These are phyloP conservation scores for Debaryomyces prosopidis DNA, from an alignment of 805 yeast species.

Conservation along the genomic window DNA sequence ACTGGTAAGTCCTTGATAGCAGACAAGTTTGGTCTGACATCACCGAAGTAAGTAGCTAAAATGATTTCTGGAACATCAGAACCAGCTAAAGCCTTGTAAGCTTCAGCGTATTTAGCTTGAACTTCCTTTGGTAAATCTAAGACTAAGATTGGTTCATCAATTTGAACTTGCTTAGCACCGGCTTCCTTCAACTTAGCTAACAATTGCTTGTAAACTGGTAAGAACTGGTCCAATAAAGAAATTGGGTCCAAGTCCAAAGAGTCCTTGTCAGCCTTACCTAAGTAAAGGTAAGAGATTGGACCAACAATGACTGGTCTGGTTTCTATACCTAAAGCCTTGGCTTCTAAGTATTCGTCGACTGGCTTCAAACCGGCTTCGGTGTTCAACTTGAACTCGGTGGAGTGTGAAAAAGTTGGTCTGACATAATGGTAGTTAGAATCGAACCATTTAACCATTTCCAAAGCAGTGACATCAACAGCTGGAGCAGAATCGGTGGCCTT, in stretches of 20 bases:
- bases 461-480: conserved; percentile 97
- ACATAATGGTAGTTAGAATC: conserved; percentile 99
- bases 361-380: conserved; percentile 77
- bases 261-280: conserved; percentile 99
- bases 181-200: conserved; percentile 85
- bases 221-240: conserved; percentile 79
- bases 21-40: conserved; percentile 92
- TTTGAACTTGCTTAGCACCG: conserved; percentile 93
- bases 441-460: conserved; percentile 99
- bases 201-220: conserved; percentile 92
- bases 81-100: conserved; percentile 75
- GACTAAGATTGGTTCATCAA: conserved; percentile 96
- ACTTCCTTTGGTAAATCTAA: conserved; percentile 85
- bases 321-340: conserved; percentile 91
- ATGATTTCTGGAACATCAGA: conserved; percentile 73
- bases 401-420: conserved; percentile 97
- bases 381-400: conserved; percentile 93
- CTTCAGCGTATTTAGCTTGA: conserved; percentile 84
- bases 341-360: conserved; percentile 96
- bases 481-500: conserved; percentile 82
- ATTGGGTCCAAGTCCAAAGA: conserved; percentile 94
- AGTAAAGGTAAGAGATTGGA: conserved; percentile 90
- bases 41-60: conserved; percentile 95
- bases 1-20: conserved; percentile 91
- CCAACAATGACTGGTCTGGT: conserved; percentile 98